These are phyloP conservation scores for Solanum bukasovii DNA, from an alignment of 257 asterid genomes.

Conservation along the genomic window DNA sequence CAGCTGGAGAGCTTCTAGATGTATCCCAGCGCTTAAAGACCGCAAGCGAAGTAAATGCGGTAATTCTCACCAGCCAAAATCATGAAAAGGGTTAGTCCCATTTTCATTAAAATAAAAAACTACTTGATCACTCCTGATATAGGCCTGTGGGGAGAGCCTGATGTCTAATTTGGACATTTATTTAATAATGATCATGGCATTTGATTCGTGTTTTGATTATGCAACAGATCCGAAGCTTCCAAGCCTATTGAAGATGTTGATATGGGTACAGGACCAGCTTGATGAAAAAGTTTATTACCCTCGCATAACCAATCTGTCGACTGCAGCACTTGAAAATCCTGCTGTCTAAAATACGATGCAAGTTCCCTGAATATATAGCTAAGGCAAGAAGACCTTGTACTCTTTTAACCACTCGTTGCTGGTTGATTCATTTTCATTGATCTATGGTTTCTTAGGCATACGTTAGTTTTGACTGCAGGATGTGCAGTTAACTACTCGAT, in stretches of 20 bases:
- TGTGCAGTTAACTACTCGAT: neutral
- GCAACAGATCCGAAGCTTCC: slow-evolving; percentile 86
- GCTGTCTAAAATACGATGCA: slow-evolving; percentile 21
- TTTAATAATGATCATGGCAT: neutral
- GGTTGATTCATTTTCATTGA: neutral
- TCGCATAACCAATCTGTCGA: slow-evolving; percentile 50
- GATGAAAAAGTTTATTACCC: slow-evolving; percentile 74
- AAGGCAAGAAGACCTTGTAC: neutral
- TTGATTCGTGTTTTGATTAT: neutral
- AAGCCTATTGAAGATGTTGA: slow-evolving; percentile 70
- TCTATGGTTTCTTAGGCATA: neutral
- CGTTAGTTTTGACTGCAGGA: neutral
- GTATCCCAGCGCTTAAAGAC: slow-evolving; percentile 71
- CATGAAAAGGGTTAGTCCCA: slow-evolving; percentile 71
- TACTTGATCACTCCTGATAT: neutral
- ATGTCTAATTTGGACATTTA: neutral
- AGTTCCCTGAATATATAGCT: neutral
- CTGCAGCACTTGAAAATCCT: slow-evolving; percentile 76
- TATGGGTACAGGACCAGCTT: slow-evolving; percentile 71
- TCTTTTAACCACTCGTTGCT: neutral
- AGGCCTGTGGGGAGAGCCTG: neutral
- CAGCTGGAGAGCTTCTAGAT: slow-evolving; percentile 61
- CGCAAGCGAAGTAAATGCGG: slow-evolving; percentile 87
- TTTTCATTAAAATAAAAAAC: neutral
- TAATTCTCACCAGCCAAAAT: slow-evolving; percentile 77